Base-by-base conservation (phyloP, 2,329 filamentous ascomycete species). In the Westerdykella sp. region DNA sequence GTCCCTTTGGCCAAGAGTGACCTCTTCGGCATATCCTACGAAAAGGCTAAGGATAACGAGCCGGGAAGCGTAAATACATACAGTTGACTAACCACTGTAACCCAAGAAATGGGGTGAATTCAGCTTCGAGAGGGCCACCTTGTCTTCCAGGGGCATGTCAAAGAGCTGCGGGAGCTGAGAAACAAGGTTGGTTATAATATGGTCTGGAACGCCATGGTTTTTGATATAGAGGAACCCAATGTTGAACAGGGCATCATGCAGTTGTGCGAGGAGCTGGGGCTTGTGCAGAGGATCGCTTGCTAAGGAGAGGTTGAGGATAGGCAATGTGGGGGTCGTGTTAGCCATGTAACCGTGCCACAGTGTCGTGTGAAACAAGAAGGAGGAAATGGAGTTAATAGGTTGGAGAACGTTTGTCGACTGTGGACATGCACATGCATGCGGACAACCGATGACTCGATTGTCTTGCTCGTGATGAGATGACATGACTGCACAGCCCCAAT, bases 61-160 rank as follows among this genome's bases (percentile, higher is more conserved):
- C 25, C 4, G 25, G 25, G 7, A 28, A 28, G 25, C 25, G 25
- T 28, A 28, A 5, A 28, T 28, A 28, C 25, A 28, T 12, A 28
- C 25, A 28, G 25, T 12, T 7, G 23, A 28, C 25, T 28, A 28
- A 1, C 67, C 72, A 47, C 75, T 78, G 55, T 81, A 82, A 0
- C 79, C 79, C 2, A 83, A 64, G 43, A 83, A 83, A 55, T 81
- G 78, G 9, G 78, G 77, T 1, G 76, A 81, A 21, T 79, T 75
- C 21, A 47, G 2, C n/a, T 51, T 51, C 3, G 49, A 43, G 6
- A 51, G 39, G 5, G 32, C 13, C n/a, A 44, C 38, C 28, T 55
- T 54, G 5, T 39, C 23, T 15, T 37, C 21, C 11, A 13, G 10
- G 9, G 45, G 37, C 6, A 40, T 45, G 1, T 58, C 53, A 47